Conservation (phyloP, 2,329 filamentous ascomycete genomes). For the Thermochaetoides dissita region DNA sequence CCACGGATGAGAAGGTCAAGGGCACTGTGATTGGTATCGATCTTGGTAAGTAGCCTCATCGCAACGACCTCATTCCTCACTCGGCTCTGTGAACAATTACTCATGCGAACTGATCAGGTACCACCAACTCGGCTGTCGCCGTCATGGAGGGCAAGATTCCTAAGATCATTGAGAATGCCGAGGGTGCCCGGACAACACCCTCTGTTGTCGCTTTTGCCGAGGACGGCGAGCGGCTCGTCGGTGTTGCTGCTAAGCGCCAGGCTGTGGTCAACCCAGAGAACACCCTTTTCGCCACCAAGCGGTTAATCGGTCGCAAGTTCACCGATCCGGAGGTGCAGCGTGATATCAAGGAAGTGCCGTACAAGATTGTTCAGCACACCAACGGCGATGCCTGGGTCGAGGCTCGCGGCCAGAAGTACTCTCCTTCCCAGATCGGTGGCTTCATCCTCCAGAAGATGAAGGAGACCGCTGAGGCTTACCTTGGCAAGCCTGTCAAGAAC, state of each 20-base stretch:
- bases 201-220: conserved; percentile 92
- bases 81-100: not conserved
- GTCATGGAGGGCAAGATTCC: conserved; percentile 94
- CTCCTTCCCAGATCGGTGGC: conserved; percentile 93
- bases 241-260: conserved; percentile 95
- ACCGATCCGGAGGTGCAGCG: conserved; percentile 86
- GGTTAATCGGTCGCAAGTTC: conserved; percentile 96
- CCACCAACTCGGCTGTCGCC: conserved; percentile 94
- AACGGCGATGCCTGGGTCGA: conserved; percentile 96
- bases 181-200: conserved; percentile 83
- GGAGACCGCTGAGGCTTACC: conserved; percentile 90
- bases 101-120: conserved; percentile 35
- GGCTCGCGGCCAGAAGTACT: conserved; percentile 89
- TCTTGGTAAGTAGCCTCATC: conserved; percentile 49
- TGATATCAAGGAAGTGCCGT: conserved; percentile 93
- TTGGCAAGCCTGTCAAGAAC: conserved; percentile 83
- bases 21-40: conserved; percentile 97
- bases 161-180: conserved; percentile 94
- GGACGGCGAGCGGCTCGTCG: conserved; percentile 89
- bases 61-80: conserved; percentile 1
- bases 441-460: conserved; percentile 98
- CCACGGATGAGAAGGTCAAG: conserved; percentile 76
- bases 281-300: conserved; percentile 96
- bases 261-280: conserved; percentile 98
- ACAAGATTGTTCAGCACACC: conserved; percentile 95